phyloP scores from a whole-genome alignment of 768 basidiomycete species.

The Auricularia cornea region DNA sequence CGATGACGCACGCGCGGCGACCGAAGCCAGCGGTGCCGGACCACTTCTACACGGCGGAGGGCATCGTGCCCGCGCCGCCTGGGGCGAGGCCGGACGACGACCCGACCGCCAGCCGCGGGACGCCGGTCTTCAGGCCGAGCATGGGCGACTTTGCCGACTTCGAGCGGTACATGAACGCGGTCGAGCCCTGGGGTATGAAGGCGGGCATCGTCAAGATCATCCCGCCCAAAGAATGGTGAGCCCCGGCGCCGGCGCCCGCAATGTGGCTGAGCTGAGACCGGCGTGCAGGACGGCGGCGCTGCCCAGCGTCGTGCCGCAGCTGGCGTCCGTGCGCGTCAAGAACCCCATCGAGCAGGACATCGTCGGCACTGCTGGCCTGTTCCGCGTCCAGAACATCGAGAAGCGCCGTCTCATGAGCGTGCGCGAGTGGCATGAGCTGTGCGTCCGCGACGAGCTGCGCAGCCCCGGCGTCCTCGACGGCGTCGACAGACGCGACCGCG shows the following conservation, averaged over 20 bases:
- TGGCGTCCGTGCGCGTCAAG: slow-evolving; percentile 69
- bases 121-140: slow-evolving; percentile 92
- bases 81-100: slow-evolving; percentile 49
- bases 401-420: slow-evolving; percentile 77
- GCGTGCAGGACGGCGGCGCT: slow-evolving; percentile 56
- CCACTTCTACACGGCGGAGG: slow-evolving; percentile 57
- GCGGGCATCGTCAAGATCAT: slow-evolving; percentile 96
- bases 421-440: slow-evolving; percentile 80
- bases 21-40: slow-evolving; percentile 54
- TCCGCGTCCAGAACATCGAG: slow-evolving; percentile 85
- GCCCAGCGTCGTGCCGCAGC: slow-evolving; percentile 61
- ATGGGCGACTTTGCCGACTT: slow-evolving; percentile 90
- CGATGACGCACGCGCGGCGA: neutral
- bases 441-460: slow-evolving; percentile 59
- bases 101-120: slow-evolving; percentile 75
- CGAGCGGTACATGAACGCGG: slow-evolving; percentile 76
- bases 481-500: slow-evolving; percentile 8
- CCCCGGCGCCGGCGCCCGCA: slow-evolving; percentile 2
- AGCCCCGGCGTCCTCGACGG: slow-evolving; percentile 47
- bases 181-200: slow-evolving; percentile 83
- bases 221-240: slow-evolving; percentile 86
- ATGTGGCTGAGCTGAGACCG: slow-evolving; percentile 6
- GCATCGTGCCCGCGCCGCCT: neutral
- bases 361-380: slow-evolving; percentile 77
- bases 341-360: slow-evolving; percentile 92